Evolutionary conservation across 345 rosid species (phyloP).

Genomic region (Bruguiera gymnorhiza): DNA sequence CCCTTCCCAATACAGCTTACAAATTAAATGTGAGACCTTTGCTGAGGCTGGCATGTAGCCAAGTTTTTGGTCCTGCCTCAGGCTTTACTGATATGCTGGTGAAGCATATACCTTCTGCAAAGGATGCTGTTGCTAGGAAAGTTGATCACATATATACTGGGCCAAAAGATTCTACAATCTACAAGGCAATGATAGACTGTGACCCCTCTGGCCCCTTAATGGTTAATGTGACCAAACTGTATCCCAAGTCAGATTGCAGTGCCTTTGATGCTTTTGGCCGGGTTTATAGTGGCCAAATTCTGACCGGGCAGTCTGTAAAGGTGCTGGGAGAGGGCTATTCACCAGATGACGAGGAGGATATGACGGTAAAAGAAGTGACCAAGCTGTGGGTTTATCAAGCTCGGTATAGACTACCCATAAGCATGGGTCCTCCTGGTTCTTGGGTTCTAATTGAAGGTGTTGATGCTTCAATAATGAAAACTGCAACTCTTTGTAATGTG

Average conservation of each 20-base stretch:
- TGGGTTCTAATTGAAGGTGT: constrained; percentile 99
- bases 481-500: constrained; percentile 79
- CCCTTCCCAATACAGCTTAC: constrained; percentile 86
- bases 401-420: constrained; percentile 80
- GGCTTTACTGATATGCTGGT: constrained; percentile 99
- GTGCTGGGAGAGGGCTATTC: constrained; percentile 97
- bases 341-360: constrained; percentile 96
- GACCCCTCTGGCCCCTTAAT: constrained; percentile 88
- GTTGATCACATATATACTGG: constrained; percentile 82
- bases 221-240: constrained; percentile 92
- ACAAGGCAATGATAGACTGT: constrained; percentile 79
- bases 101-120: constrained; percentile 91
- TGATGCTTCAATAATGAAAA: constrained; percentile 94
- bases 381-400: constrained; percentile 95
- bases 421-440: constrained; percentile 96
- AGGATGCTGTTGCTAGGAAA: constrained; percentile 74
- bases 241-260: constrained; percentile 96
- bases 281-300: constrained; percentile 84
- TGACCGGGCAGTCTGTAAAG: constrained; percentile 87
- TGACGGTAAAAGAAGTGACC: constrained; percentile 90
- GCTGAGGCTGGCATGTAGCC: constrained; percentile 85
- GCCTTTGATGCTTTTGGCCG: constrained; percentile 96
- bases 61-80: constrained; percentile 90
- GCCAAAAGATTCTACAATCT: constrained; percentile 62
- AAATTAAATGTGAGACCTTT: constrained; percentile 89